Evolutionary conservation across 768 basidiomycete species (phyloP).

Genomic region (Rhodotorula diobovata): DNA sequence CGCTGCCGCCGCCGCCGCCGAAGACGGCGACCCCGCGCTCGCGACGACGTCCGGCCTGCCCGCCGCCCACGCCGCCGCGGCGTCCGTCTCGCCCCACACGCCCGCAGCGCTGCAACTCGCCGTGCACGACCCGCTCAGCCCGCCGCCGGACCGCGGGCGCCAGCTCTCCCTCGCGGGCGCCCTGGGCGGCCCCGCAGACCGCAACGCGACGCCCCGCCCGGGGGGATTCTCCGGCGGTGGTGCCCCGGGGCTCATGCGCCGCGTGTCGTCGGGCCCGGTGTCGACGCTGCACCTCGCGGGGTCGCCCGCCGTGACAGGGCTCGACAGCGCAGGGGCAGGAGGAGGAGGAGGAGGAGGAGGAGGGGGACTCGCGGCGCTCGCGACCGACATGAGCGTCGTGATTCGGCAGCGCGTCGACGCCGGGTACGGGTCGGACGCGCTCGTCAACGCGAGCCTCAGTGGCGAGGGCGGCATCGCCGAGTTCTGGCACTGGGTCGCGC

Average conservation of each 20-base stretch:
- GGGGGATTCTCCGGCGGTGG: not conserved
- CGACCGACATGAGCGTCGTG: conserved; percentile 26
- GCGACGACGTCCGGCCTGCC: too few relatives aligned
- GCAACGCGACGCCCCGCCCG: conserved; percentile 26
- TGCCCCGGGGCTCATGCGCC: conserved; percentile 9
- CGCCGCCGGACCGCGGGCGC: not conserved
- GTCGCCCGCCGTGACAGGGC: not conserved
- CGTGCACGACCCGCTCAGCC: not conserved
- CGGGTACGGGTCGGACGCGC: conserved; percentile 29
- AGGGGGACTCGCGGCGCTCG: conserved; percentile 3
- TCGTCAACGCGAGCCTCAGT: conserved; percentile 17
- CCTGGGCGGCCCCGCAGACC: conserved; percentile 4
- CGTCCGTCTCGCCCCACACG: not conserved
- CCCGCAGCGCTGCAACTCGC: not conserved
- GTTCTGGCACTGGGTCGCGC: conserved; percentile 38
- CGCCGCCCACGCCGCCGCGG: not conserved
- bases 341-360: not conserved
- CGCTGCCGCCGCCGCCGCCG: too few relatives aligned
- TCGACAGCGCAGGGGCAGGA: not conserved
- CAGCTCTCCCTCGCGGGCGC: conserved; percentile 3
- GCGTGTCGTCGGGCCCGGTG: conserved; percentile 1
- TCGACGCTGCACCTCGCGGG: not conserved
- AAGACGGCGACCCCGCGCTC: not conserved
- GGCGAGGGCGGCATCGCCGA: conserved; percentile 19
- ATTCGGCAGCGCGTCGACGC: conserved; percentile 24